Evolutionary conservation across 2,329 filamentous ascomycete species (phyloP).

Genomic region (Lasiodiplodia gonubiensis): DNA sequence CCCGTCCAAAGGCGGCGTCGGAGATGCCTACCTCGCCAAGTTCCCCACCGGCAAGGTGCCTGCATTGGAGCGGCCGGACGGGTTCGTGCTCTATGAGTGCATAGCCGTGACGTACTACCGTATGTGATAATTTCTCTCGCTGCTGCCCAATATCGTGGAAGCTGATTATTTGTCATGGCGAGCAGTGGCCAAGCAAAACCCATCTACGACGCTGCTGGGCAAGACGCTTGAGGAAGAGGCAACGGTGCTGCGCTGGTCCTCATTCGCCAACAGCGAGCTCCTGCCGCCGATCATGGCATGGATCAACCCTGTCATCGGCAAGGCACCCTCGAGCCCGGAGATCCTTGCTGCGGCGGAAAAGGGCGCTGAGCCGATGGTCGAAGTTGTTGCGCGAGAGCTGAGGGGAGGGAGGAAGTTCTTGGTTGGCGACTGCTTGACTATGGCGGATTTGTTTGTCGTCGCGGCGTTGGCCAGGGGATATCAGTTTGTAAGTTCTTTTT

Average conservation of each 20-base stretch:
- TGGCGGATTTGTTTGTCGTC: slow-evolving; percentile 4
- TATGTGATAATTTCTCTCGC: background rate
- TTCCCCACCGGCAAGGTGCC: slow-evolving; percentile 61
- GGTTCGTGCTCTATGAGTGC: slow-evolving; percentile 53
- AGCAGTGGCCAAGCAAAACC: slow-evolving; percentile 15
- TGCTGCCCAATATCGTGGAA: no score
- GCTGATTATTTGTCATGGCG: no score
- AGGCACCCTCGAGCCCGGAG: slow-evolving; percentile 3
- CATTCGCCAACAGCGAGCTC: slow-evolving; percentile 4
- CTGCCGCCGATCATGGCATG: slow-evolving; percentile 4
- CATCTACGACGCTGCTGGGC: background rate
- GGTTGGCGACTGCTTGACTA: background rate
- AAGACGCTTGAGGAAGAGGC: background rate
- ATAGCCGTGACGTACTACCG: slow-evolving; percentile 54
- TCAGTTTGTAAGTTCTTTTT: background rate
- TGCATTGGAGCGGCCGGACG: slow-evolving; percentile 55
- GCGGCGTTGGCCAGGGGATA: background rate
- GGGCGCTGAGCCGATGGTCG: background rate
- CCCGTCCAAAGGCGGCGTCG: slow-evolving; percentile 51
- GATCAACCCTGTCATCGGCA: slow-evolving; percentile 8
- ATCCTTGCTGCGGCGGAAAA: background rate
- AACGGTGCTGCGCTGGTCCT: background rate
- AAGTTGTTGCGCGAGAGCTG: slow-evolving; percentile 1
- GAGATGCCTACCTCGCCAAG: slow-evolving; percentile 56
- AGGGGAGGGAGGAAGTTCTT: background rate